Percentiles rank a stretch among this genome's conserved stretches.
Conservation (phyloP, 768 basidiomycete genomes). For the Boletellus sp. region DNA sequence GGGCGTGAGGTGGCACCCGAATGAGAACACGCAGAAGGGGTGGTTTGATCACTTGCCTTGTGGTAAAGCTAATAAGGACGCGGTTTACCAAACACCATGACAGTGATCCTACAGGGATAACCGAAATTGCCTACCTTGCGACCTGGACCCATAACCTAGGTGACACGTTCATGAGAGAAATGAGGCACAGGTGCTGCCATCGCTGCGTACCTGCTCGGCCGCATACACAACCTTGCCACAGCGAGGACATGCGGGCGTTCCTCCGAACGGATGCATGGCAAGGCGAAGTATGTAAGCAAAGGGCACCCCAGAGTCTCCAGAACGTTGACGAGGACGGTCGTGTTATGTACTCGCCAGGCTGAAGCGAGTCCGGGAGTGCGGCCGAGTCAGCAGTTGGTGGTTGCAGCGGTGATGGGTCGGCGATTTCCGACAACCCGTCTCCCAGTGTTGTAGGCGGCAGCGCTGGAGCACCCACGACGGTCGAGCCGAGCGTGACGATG, state of each 20-base stretch:
- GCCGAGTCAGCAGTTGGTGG: background rate
- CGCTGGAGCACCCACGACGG: background rate
- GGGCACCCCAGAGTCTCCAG: slow-evolving; percentile 3
- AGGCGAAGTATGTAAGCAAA: background rate
- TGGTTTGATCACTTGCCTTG: slow-evolving; percentile 46
- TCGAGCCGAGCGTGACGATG: too few species aligned
- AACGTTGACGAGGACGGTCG: background rate
- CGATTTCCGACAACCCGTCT: slow-evolving; percentile 12
- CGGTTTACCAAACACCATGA: background rate
- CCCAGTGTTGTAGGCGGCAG: too few species aligned
- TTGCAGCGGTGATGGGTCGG: slow-evolving; percentile 7
- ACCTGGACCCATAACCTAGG: slow-evolving; percentile 79
- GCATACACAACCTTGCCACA: slow-evolving; percentile 80
- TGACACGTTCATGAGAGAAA: slow-evolving; percentile 9
- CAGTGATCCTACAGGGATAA: background rate
- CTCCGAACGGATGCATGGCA: slow-evolving; percentile 69
- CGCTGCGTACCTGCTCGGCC: slow-evolving; percentile 69
- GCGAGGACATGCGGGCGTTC: slow-evolving; percentile 66
- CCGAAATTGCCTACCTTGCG: slow-evolving; percentile 59
- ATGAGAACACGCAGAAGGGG: background rate
- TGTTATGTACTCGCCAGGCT: slow-evolving; percentile 11
- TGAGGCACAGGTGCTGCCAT: background rate
- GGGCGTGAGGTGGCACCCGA: background rate
- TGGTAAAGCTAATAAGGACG: slow-evolving; percentile 59
- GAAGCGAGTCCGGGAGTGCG: background rate